These are phyloP conservation scores for Begonia loranthoides DNA, from an alignment of 306 rosid genomes.

Conservation along the genomic window DNA sequence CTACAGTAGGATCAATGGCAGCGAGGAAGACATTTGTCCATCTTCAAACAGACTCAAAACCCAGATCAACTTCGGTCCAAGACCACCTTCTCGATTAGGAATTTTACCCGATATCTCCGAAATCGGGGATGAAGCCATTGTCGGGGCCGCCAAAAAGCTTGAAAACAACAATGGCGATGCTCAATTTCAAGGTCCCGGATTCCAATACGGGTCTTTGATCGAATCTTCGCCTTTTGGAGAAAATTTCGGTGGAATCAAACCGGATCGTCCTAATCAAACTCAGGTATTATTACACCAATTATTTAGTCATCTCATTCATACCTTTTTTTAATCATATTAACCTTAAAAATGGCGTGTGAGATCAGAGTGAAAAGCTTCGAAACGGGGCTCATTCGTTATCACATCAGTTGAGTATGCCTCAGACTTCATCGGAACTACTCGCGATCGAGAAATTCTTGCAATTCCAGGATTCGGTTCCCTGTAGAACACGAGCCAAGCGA, in stretches of 20 bases:
- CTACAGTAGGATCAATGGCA: constrained; percentile 23
- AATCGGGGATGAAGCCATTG: constrained; percentile 37
- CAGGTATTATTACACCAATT: constrained; percentile 28
- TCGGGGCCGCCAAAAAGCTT: constrained; percentile 3
- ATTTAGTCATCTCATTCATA: too few relatives aligned
- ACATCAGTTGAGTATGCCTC: constrained; percentile 78
- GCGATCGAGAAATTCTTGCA: constrained; percentile 61
- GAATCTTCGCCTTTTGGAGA: constrained; percentile 38
- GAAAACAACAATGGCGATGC: constrained; percentile 31
- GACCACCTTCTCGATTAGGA: constrained; percentile 40
- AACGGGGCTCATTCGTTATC: constrained; percentile 43
- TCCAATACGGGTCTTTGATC: constrained; percentile 45
- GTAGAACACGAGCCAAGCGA: constrained; percentile 86
- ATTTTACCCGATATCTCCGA: constrained; percentile 28
- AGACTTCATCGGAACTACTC: constrained; percentile 43
- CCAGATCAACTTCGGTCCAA: constrained; percentile 42
- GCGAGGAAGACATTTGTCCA: constrained; percentile 28
- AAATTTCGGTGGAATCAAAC: constrained; percentile 25
- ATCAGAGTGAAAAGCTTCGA: constrained; percentile 49
- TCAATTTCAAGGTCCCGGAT: constrained; percentile 26
- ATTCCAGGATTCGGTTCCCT: constrained; percentile 81
- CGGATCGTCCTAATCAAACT: constrained; percentile 36
- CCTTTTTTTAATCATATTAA: too few relatives aligned
- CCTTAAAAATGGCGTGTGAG: too few relatives aligned
- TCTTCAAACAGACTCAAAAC: constrained; percentile 35